phyloP scores from a whole-genome alignment of 495 filamentous ascomycete species.

The Hyaloscypha hepaticicola region DNA sequence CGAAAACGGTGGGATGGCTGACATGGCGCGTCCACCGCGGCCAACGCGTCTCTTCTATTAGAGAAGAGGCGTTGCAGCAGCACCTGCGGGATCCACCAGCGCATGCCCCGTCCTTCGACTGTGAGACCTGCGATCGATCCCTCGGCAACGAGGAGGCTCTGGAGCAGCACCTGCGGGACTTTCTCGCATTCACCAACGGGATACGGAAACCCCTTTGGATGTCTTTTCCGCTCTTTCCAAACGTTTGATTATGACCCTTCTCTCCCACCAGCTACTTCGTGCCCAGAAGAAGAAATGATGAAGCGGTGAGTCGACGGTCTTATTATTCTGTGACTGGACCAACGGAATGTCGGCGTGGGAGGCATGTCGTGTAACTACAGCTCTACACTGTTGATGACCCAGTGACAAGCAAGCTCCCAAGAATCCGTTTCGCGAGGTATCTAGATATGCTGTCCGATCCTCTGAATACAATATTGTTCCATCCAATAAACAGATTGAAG shows the following conservation, averaged over 20 bases:
- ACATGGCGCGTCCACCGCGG: no score
- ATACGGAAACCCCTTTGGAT: conserved; percentile 17
- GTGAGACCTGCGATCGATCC: conserved; percentile 20
- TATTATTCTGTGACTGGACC: no score
- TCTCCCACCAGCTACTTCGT: conserved; percentile 31
- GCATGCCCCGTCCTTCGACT: conserved; percentile 24
- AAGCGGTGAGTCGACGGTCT: conserved; percentile 16
- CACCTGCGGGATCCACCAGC: conserved; percentile 15
- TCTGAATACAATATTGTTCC: no score
- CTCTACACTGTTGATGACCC: no score
- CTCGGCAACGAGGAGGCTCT: conserved; percentile 15
- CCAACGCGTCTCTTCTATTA: conserved; percentile 2
- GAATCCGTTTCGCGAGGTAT: no score
- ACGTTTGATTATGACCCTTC: conserved; percentile 32
- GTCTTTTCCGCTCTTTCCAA: conserved; percentile 22
- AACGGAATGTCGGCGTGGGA: no score
- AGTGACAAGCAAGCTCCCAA: no score
- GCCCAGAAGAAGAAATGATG: no score
- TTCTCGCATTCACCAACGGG: conserved; percentile 19
- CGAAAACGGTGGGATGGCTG: no score
- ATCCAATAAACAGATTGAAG: no score
- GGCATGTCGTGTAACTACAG: no score
- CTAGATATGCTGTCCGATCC: no score
- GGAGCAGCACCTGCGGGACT: conserved; percentile 26
- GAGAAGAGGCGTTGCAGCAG: conserved; percentile 19